Conservation (phyloP, 768 basidiomycete species). For the Lentinula sp. region DNA sequence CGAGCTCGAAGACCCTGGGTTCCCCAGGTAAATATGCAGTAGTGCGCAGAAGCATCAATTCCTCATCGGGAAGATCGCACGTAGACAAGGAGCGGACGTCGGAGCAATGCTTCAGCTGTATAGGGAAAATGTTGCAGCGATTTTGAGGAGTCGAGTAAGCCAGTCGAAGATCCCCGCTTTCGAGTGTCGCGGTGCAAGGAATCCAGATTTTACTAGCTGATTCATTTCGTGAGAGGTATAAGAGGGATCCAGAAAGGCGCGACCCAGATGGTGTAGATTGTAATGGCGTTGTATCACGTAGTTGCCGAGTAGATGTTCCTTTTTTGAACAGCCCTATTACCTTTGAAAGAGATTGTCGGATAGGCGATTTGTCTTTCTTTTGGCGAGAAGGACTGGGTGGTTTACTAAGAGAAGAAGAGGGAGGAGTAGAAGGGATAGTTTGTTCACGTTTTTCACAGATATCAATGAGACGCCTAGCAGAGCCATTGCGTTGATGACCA, state of each 20-base stretch:
- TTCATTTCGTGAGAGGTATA: conserved; percentile 38
- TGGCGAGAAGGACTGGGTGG: conserved; percentile 11
- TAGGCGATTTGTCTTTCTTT: conserved; percentile 46
- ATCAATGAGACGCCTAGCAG: conserved; percentile 49
- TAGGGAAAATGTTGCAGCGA: conserved; percentile 28
- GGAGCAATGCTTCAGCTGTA: conserved; percentile 46
- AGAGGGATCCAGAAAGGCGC: conserved; percentile 29
- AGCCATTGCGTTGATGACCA: conserved; percentile 22
- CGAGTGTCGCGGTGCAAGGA: conserved; percentile 33
- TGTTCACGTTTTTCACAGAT: conserved; percentile 39
- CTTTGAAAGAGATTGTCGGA: conserved; percentile 61
- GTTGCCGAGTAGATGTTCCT: conserved; percentile 17
- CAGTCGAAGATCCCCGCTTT: conserved; percentile 33
- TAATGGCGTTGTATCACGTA: neutral
- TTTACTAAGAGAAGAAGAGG: conserved; percentile 9
- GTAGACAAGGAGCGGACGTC: conserved; percentile 57
- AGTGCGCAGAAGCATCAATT: conserved; percentile 34
- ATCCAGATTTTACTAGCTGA: conserved; percentile 41
- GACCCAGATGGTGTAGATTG: conserved; percentile 1
- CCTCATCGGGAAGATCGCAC: conserved; percentile 35
- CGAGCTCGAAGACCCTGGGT: conserved; percentile 57
- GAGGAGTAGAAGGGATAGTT: conserved; percentile 9
- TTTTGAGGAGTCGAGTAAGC: conserved; percentile 38
- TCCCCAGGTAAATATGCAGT: conserved; percentile 26
- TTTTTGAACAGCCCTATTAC: conserved; percentile 60